Evolutionary conservation across 345 rosid genomes (phyloP).

Genomic region (Draba incana): DNA sequence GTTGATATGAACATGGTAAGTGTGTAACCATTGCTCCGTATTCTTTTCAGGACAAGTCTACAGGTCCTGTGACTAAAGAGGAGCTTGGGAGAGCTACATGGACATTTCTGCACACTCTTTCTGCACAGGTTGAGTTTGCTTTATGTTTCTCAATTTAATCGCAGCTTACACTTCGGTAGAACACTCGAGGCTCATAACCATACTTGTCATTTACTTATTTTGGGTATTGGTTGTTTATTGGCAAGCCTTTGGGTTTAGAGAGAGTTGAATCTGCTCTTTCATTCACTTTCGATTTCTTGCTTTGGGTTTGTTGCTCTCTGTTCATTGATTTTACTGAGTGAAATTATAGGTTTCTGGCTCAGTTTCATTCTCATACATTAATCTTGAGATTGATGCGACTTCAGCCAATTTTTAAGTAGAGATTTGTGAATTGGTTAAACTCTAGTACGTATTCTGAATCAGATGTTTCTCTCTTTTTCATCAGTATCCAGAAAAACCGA

Average conservation of each 20-base stretch:
- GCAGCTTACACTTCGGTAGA: background rate
- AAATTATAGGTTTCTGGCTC: background rate
- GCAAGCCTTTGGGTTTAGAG: too few species aligned
- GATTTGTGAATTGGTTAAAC: slow-evolving; percentile 14
- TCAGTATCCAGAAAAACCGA: slow-evolving; percentile 96
- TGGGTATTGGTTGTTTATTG: too few species aligned
- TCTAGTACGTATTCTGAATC: background rate
- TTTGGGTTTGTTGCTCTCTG: slow-evolving; percentile 2
- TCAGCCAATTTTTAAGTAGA: slow-evolving; percentile 2
- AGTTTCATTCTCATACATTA: background rate
- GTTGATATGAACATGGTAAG: slow-evolving; percentile 6
- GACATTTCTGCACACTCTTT: slow-evolving; percentile 96
- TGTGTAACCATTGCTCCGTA: background rate
- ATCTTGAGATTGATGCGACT: background rate
- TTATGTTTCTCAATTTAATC: background rate
- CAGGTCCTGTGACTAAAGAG: slow-evolving; percentile 84
- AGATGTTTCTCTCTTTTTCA: slow-evolving; percentile 18
- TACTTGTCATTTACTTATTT: background rate
- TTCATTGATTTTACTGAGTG: slow-evolving; percentile 8
- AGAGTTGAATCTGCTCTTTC: background rate
- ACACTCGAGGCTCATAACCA: background rate
- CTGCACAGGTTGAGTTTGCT: slow-evolving; percentile 69
- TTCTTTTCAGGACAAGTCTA: slow-evolving; percentile 49
- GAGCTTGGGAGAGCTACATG: slow-evolving; percentile 96
- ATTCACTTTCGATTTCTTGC: background rate